Percentiles rank a stretch among this genome's conserved stretches.
Evolutionary conservation across 140 eudicot genomes (phyloP).

Genomic region (Anethum foeniculum): DNA sequence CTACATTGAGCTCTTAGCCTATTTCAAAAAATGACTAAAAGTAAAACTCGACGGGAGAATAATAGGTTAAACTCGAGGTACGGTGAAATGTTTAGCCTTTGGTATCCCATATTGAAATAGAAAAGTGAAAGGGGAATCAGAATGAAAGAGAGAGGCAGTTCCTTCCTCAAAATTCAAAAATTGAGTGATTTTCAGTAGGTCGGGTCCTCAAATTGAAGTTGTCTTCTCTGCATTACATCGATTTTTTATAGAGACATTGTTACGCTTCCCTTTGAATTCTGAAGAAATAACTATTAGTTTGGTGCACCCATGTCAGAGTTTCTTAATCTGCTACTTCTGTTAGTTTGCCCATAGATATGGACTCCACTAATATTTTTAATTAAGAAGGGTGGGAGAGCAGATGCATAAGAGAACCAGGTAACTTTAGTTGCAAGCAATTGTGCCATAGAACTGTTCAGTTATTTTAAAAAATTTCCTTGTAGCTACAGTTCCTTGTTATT

Average conservation of each 20-base stretch:
- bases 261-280: not conserved
- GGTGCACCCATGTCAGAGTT: not conserved
- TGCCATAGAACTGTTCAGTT: not conserved
- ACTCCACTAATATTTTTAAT: not conserved
- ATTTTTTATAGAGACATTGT: too few species aligned
- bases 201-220: not conserved
- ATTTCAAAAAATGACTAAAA: not conserved
- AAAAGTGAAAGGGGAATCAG: not conserved
- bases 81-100: not conserved
- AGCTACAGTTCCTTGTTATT: not conserved
- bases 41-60: not conserved
- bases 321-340: not conserved
- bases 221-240: not conserved
- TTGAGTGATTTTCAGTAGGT: not conserved
- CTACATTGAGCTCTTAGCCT: not conserved
- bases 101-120: not conserved
- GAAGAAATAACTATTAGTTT: not conserved
- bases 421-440: not conserved
- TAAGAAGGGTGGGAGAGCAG: not conserved
- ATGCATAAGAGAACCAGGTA: not conserved
- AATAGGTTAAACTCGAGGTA: not conserved
- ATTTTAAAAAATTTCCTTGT: not conserved
- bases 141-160: not conserved
- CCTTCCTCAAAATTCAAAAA: not conserved
- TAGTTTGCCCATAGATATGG: not conserved